Evolutionary conservation across 805 yeast species (phyloP).

Genomic region (Wickerhamomyces canadensis): DNA sequence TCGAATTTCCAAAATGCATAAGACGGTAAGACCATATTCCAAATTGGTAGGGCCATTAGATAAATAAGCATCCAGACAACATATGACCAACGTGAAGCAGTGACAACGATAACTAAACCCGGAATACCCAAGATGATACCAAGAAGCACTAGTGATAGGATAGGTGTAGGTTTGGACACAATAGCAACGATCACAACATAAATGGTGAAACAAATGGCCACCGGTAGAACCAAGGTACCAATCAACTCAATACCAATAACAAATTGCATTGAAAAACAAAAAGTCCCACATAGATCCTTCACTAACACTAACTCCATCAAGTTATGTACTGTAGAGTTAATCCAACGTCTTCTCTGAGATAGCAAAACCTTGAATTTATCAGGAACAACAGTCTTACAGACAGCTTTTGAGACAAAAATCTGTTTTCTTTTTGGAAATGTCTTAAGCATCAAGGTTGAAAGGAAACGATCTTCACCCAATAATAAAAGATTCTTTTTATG

Average conservation of each 20-base stretch:
- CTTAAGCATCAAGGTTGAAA: conserved; percentile 78
- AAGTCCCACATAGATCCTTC: conserved; percentile 87
- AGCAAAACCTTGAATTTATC: conserved; percentile 69
- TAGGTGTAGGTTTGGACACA: conserved; percentile 69
- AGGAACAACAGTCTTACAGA: conserved; percentile 90
- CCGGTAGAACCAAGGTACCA: conserved; percentile 85
- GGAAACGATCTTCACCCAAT: conserved; percentile 86
- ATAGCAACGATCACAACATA: conserved; percentile 73
- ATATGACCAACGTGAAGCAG: conserved; percentile 70
- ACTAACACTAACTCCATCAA: conserved; percentile 82
- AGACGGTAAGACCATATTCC: conserved; percentile 85
- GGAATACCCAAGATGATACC: conserved; percentile 82
- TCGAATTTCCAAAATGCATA: conserved; percentile 95
- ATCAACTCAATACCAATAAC: conserved; percentile 77
- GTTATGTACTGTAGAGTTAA: conserved; percentile 90
- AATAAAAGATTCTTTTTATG: conserved; percentile 82
- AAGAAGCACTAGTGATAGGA: conserved; percentile 68
- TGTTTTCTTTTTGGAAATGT: conserved; percentile 89
- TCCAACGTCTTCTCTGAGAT: conserved; percentile 96
- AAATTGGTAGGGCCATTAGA: conserved; percentile 77
- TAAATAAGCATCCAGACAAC: conserved; percentile 76
- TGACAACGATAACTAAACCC: conserved; percentile 71
- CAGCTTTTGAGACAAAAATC: conserved; percentile 83
- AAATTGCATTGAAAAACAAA: conserved; percentile 93
- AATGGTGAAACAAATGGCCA: conserved; percentile 77